A percentile compares a stretch with the other conserved stretches of the same genome.
phyloP scores from a whole-genome alignment of 2,329 filamentous ascomycete species.

The Aspergillus neoniger region DNA sequence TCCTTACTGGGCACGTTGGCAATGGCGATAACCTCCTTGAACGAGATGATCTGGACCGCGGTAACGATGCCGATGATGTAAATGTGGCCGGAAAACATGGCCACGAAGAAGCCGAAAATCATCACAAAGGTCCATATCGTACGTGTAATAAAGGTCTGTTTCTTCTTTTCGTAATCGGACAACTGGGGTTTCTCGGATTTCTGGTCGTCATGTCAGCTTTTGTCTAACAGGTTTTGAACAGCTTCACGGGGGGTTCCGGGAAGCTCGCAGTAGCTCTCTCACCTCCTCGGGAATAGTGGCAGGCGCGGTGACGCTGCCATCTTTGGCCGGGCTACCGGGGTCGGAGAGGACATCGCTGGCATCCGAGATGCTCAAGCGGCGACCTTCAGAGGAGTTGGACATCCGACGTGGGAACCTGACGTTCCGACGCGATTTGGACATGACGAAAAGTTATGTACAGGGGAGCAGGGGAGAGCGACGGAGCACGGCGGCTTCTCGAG shows the following conservation, averaged over 20 bases:
- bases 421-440: slow-evolving; percentile 59
- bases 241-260: neutral
- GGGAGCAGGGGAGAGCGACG: slow-evolving; percentile 8
- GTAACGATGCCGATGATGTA: slow-evolving; percentile 95
- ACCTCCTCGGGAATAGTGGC: slow-evolving; percentile 41
- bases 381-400: slow-evolving; percentile 47
- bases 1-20: slow-evolving; percentile 91
- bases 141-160: slow-evolving; percentile 93
- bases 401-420: slow-evolving; percentile 61
- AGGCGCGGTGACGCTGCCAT: slow-evolving; percentile 40
- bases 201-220: slow-evolving; percentile 23
- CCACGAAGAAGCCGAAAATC: slow-evolving; percentile 88
- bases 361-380: slow-evolving; percentile 58
- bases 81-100: slow-evolving; percentile 94
- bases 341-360: slow-evolving; percentile 55
- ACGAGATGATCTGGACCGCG: slow-evolving; percentile 90
- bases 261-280: slow-evolving; percentile 8
- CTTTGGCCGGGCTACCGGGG: slow-evolving; percentile 53
- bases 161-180: slow-evolving; percentile 96
- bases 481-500: slow-evolving; percentile 13
- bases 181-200: slow-evolving; percentile 44
- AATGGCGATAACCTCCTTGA: slow-evolving; percentile 99
- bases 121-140: slow-evolving; percentile 98
- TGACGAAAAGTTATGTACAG: slow-evolving; percentile 31
- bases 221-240: neutral